Conservation (phyloP, 176 grass and related monocot genomes). For the Triticum aestivum region IWGSC_CS_RefSeq_v2.1 NC_057805.1:14998193-14998692, state of each 20-base stretch:
- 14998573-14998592: background rate
- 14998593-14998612: background rate
- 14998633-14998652: background rate
- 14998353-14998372: background rate
- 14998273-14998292: too few relatives aligned
- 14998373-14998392: conserved; percentile 25
- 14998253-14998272: background rate
- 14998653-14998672: background rate
- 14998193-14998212: background rate
- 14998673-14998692: background rate
- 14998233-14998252: background rate
- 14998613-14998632: background rate
- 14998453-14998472: background rate
- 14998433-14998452: conserved; percentile 30
- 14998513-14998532: conserved; percentile 37
- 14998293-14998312: too few relatives aligned
- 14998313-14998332: background rate
- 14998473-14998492: conserved; percentile 41
- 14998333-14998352: background rate
- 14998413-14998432: conserved; percentile 55
- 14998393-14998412: conserved; percentile 38
- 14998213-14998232: background rate
- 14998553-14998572: background rate
- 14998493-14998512: conserved; percentile 42
- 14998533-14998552: background rate